Conservation (phyloP, 75 land plant genomes). For the Cunninghamia lanceolata region DNA sequence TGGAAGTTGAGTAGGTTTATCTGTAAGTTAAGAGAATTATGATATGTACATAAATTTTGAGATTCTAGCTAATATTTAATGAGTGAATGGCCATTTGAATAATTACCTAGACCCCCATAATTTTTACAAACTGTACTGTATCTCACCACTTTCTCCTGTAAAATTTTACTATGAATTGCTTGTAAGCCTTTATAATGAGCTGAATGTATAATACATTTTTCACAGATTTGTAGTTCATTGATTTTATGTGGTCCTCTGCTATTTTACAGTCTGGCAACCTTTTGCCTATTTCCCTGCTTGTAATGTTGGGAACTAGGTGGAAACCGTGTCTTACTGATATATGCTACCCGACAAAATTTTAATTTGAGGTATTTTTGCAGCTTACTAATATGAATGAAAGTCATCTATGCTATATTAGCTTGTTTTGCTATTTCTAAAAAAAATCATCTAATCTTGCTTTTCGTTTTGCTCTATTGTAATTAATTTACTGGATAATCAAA, state of each 20-base stretch:
- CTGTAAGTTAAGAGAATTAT: neutral
- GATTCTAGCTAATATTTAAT: neutral
- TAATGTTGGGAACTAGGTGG: neutral
- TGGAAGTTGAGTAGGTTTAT: neutral
- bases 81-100: constrained; percentile 1
- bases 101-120: neutral
- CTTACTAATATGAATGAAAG: neutral
- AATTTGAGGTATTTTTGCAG: neutral
- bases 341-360: neutral
- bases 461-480: neutral
- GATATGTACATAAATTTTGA: neutral
- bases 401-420: neutral
- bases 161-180: neutral
- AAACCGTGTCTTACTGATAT: neutral
- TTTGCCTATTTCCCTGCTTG: neutral
- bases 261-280: neutral
- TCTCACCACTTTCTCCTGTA: neutral
- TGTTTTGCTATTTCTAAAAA: neutral
- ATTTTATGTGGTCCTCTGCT: neutral
- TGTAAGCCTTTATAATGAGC: constrained; percentile 2
- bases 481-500: neutral
- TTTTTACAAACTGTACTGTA: neutral
- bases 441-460: neutral
- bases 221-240: neutral
- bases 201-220: constrained; percentile 5